phyloP scores from a whole-genome alignment of 2,329 filamentous ascomycete species.

The Aureobasidium melanogenum region DNA sequence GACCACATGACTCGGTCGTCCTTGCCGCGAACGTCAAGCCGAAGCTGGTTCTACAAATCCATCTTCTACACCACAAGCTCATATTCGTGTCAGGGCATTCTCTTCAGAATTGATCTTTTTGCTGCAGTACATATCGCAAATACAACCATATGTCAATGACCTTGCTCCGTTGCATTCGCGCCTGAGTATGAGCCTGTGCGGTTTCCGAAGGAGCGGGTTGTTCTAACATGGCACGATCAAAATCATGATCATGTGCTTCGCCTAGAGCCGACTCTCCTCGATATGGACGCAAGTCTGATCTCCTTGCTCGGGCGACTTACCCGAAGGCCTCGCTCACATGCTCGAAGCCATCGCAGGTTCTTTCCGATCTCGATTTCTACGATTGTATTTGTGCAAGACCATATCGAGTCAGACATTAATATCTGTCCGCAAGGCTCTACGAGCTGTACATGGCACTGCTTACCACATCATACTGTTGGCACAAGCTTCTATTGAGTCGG shows the following conservation, averaged over 20 bases:
- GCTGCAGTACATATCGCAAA: background rate
- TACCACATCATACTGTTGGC: background rate
- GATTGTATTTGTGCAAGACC: background rate
- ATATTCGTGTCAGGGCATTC: constrained; percentile 5
- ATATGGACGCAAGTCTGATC: background rate
- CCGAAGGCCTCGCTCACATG: background rate
- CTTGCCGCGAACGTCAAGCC: background rate
- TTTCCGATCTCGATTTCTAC: background rate
- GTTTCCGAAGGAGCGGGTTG: background rate
- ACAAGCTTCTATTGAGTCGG: background rate
- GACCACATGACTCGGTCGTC: background rate
- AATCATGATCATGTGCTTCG: background rate
- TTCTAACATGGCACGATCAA: background rate
- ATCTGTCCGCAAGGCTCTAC: background rate
- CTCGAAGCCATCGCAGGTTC: background rate
- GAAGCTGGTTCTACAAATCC: background rate
- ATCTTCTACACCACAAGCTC: background rate
- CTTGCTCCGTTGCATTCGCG: background rate
- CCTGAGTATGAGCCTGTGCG: background rate
- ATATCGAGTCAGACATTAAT: background rate
- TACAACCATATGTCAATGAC: background rate
- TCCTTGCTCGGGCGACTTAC: constrained; percentile 1
- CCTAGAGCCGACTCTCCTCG: background rate
- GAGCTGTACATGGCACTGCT: background rate
- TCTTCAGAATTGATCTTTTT: background rate